These are phyloP conservation scores for Colletotrichum eleusines DNA, from an alignment of 2,329 filamentous ascomycete species.

Conservation along the genomic window DNA sequence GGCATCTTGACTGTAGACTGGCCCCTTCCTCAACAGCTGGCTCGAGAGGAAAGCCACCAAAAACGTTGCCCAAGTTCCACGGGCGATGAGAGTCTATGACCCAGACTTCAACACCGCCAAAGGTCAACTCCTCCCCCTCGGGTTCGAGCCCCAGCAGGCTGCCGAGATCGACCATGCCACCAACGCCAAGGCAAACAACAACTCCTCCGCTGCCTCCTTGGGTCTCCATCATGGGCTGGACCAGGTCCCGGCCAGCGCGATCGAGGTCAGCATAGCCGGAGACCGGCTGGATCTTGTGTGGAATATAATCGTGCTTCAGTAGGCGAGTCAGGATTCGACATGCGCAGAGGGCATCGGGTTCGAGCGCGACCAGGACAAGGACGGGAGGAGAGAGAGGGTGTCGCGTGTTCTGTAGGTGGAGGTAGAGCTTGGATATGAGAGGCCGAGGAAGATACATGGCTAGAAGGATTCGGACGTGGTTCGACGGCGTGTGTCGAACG, in stretches of 20 bases:
- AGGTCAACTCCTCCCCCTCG: constrained; percentile 74
- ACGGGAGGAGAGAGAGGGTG: constrained; percentile 93
- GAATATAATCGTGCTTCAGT: constrained; percentile 97
- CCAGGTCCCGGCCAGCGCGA: constrained; percentile 81
- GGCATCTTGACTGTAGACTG: constrained; percentile 64
- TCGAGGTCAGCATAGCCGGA: constrained; percentile 92
- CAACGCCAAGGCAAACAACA: constrained; percentile 92
- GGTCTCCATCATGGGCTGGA: constrained; percentile 87
- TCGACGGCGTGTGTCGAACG: constrained; percentile 45
- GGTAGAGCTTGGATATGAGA: constrained; percentile 91
- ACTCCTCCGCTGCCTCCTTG: constrained; percentile 88
- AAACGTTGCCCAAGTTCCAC: constrained; percentile 95
- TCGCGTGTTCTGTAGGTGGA: constrained; percentile 85
- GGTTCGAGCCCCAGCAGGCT: constrained; percentile 80
- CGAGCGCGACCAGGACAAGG: constrained; percentile 90
- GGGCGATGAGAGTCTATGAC: constrained; percentile 90
- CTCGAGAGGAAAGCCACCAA: constrained; percentile 77
- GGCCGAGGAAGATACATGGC: constrained; percentile 94
- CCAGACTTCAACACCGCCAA: constrained; percentile 94
- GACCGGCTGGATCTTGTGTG: constrained; percentile 96
- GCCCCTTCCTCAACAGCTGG: constrained; percentile 61
- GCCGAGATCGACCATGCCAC: constrained; percentile 89
- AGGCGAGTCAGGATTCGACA: constrained; percentile 93
- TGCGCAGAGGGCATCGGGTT: constrained; percentile 94
- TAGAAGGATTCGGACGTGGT: constrained; percentile 49